Evolutionary conservation across 306 rosid genomes (phyloP).

Genomic region (Luffa aegyptiaca): DNA sequence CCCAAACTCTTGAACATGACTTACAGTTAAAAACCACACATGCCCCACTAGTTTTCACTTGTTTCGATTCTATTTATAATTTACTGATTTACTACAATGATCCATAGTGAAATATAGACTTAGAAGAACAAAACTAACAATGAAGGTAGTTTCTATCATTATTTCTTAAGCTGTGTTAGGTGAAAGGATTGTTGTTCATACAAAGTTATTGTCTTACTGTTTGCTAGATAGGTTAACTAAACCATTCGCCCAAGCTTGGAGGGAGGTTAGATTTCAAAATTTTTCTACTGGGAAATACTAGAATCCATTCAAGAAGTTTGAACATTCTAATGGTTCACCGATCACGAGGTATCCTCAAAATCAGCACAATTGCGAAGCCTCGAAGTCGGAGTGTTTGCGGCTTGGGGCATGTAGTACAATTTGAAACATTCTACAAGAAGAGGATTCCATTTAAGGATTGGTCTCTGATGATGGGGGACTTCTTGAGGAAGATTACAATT

Average conservation of each 20-base stretch:
- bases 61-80: neutral
- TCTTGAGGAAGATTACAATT: neutral
- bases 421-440: neutral
- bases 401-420: neutral
- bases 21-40: neutral
- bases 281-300: neutral
- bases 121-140: neutral
- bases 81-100: neutral
- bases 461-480: conserved; percentile 1
- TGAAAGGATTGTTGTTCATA: neutral
- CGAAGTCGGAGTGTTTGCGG: neutral
- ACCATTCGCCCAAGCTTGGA: neutral
- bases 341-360: neutral
- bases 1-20: neutral
- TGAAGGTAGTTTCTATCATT: neutral
- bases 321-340: neutral
- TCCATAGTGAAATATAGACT: neutral
- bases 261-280: neutral
- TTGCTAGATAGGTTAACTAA: neutral
- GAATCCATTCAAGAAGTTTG: neutral
- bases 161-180: neutral
- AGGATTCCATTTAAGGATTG: neutral
- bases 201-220: neutral
- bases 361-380: neutral
- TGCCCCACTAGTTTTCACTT: neutral